These are phyloP conservation scores for Rhizoctonia solani DNA, from an alignment of 1,284 basidiomycete species.

Conservation along the genomic window DNA sequence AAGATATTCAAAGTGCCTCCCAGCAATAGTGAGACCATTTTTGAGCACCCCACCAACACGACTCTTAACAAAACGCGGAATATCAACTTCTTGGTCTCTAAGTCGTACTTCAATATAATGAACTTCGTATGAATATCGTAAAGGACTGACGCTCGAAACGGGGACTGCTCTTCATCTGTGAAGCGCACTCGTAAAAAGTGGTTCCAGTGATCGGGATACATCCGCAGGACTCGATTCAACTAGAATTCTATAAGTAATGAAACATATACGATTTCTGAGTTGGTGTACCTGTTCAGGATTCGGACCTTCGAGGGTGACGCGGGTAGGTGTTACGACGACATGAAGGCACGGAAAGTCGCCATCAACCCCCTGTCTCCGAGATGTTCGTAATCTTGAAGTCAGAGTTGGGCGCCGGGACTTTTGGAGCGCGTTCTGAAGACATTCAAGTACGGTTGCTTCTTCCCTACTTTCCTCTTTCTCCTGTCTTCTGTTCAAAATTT, in stretches of 20 bases:
- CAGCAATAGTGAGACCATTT: slow-evolving; percentile 55
- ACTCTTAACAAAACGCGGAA: slow-evolving; percentile 50
- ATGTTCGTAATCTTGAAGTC: slow-evolving; percentile 36
- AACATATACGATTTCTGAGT: background rate
- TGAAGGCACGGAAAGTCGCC: slow-evolving; percentile 59
- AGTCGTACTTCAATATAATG: slow-evolving; percentile 7
- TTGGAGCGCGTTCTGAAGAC: slow-evolving; percentile 52
- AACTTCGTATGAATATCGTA: background rate
- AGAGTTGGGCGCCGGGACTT: slow-evolving; percentile 42
- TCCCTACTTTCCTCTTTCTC: slow-evolving; percentile 45
- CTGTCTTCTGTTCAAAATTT: slow-evolving; percentile 55
- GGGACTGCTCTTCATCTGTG: slow-evolving; percentile 58
- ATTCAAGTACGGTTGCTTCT: slow-evolving; percentile 53
- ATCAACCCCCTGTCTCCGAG: slow-evolving; percentile 38
- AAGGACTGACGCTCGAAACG: slow-evolving; percentile 48
- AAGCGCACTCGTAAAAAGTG: slow-evolving; percentile 68
- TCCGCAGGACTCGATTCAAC: slow-evolving; percentile 59
- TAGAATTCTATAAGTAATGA: slow-evolving; percentile 3
- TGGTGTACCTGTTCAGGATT: slow-evolving; percentile 54
- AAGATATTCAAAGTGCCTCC: slow-evolving; percentile 58
- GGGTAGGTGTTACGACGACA: slow-evolving; percentile 63
- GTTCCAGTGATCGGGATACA: slow-evolving; percentile 50
- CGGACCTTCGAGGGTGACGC: slow-evolving; percentile 61
- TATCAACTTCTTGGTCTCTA: slow-evolving; percentile 56
- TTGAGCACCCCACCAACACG: slow-evolving; percentile 53